These are phyloP conservation scores for Paraleonurus japonicus DNA, from an alignment of 257 asterid genomes.

Conservation along the genomic window DNA sequence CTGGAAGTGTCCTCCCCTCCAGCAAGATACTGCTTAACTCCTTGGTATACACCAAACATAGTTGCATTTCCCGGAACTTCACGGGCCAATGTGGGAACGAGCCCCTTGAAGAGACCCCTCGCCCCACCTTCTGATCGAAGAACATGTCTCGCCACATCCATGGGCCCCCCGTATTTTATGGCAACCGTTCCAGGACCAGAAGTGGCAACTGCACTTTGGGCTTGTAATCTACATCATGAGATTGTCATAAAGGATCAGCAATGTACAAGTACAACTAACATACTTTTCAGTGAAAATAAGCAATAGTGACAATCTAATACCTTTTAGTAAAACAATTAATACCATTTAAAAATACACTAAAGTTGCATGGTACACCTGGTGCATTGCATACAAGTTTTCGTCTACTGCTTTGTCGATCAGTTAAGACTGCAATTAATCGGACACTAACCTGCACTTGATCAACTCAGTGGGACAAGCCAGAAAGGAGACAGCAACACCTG, in stretches of 20 bases:
- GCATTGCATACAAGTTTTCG: too few relatives aligned
- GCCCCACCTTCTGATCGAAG: slow-evolving; percentile 62
- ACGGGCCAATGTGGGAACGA: slow-evolving; percentile 71
- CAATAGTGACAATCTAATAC: too few relatives aligned
- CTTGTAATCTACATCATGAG: slow-evolving; percentile 60
- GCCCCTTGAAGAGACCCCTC: slow-evolving; percentile 75
- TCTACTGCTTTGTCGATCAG: too few relatives aligned
- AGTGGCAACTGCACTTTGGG: slow-evolving; percentile 63
- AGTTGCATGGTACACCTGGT: too few relatives aligned
- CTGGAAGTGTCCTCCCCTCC: slow-evolving; percentile 69
- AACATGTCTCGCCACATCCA: slow-evolving; percentile 80
- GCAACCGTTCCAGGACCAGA: slow-evolving; percentile 43
- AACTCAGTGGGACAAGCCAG: slow-evolving; percentile 91
- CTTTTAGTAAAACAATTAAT: too few relatives aligned
- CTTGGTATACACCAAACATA: slow-evolving; percentile 85
- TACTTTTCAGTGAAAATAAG: not conserved
- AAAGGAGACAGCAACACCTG: slow-evolving; percentile 81
- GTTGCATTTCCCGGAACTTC: slow-evolving; percentile 85
- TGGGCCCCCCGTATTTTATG: slow-evolving; percentile 67
- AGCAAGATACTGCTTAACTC: slow-evolving; percentile 65
- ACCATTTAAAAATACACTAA: too few relatives aligned
- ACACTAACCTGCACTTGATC: slow-evolving; percentile 80
- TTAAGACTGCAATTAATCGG: not conserved
- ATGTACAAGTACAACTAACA: not conserved
- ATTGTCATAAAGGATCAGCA: not conserved